Base-by-base conservation (phyloP, 495 filamentous ascomycete genomes). In the Annulohypoxylon stygium region DNA sequence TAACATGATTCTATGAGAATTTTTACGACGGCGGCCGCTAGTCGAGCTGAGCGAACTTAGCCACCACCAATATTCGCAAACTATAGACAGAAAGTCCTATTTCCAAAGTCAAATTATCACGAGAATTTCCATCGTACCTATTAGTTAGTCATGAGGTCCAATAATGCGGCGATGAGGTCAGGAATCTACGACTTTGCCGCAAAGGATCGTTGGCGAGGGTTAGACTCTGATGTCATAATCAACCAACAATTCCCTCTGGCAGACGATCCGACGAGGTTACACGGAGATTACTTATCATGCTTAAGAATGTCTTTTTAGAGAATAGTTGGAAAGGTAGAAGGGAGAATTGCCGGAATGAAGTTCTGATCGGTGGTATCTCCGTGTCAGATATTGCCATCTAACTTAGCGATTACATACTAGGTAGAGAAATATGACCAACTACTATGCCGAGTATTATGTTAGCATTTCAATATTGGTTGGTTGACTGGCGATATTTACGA, bases 141-240 rank as follows among this genome's bases (percentile, higher is more conserved):
- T 48, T 18, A 37, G 64, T 57, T 36, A 7, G 37, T 63, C 70
- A 67, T 48, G 36, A 47, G 64, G 57, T 34, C 34, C 12, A 23
- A 48, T 47, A 50, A 33, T 59, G 33, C 33, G 59, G 50, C 51
- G 23, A 55, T 11, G 33, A 34, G 20, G 59, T 73, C 65, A 64
- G 58, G 43, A 73, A 39, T 25, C 7, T 26, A 62, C 68, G 25
- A 43, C 74, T 67, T 61, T 59, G 70, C 74, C 67, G 62, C 62
- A 59, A 68, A 64, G 51, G 47, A 65, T 51, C 55, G 58, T 47
- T 58, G 26, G 59, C 60, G 26, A 61, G 57, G 59, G 43, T 23
- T 70, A 57, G 54, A 16, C 36, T 70, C 10, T 67, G 55, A 68
- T 67, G 7, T 34, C 61, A 37, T 20, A 55, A 36, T 43, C 23